Evolutionary conservation across 2,329 filamentous ascomycete genomes (phyloP).

Genomic region (Cladosporium sp.): DNA sequence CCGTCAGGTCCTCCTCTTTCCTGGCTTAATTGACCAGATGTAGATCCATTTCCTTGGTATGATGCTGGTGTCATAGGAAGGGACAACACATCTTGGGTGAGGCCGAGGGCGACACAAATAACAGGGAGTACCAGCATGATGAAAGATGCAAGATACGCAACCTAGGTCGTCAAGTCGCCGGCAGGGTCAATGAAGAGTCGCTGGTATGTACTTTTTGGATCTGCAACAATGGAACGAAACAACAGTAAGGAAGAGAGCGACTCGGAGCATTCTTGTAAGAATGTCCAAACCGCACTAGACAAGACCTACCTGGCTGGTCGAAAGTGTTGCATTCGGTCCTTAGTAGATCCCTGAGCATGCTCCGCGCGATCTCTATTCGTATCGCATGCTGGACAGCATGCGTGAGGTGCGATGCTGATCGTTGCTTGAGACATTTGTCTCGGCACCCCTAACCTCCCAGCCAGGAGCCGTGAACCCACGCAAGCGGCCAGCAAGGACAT

Average conservation of each 20-base stretch:
- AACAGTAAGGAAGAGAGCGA: not conserved
- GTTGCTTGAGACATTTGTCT: slow-evolving; percentile 8
- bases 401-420: slow-evolving; percentile 4
- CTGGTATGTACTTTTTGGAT: no score
- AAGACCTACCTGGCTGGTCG: slow-evolving; percentile 1
- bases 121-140: no score
- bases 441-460: not conserved
- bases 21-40: not conserved
- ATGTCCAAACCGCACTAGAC: not conserved
- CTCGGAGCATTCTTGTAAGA: slow-evolving; percentile 3
- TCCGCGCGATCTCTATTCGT: slow-evolving; percentile 9
- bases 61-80: not conserved
- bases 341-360: slow-evolving; percentile 1
- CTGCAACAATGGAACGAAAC: not conserved
- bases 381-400: not conserved
- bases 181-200: no score
- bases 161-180: no score
- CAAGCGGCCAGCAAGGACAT: no score
- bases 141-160: no score
- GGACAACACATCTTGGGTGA: not conserved
- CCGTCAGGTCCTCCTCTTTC: slow-evolving; percentile 19
- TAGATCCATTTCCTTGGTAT: not conserved
- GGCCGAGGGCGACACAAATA: not conserved
- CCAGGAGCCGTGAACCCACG: not conserved
- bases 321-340: slow-evolving; percentile 1